These are phyloP conservation scores for Ajuga chamaepitys DNA, from an alignment of 257 asterid species.

Conservation along the genomic window DNA sequence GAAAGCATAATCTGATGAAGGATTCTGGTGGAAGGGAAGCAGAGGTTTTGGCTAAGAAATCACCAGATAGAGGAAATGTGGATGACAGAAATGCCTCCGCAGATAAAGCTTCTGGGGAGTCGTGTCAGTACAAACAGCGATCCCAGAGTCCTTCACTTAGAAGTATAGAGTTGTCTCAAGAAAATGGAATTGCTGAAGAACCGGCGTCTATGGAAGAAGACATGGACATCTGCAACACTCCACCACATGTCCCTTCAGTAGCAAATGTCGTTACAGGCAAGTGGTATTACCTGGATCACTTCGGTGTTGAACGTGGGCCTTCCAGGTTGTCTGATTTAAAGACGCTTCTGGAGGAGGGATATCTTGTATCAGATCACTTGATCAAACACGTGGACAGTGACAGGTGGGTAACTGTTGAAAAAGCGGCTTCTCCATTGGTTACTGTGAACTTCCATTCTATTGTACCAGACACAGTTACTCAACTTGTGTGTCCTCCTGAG, in stretches of 20 bases:
- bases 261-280: constrained; percentile 60
- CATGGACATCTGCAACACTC: constrained; percentile 97
- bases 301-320: constrained; percentile 84
- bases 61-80: constrained; percentile 38
- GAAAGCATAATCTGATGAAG: constrained; percentile 42
- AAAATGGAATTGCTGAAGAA: constrained; percentile 58
- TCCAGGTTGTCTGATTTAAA: constrained; percentile 69
- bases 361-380: constrained; percentile 84
- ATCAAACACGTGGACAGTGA: constrained; percentile 73
- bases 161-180: constrained; percentile 42
- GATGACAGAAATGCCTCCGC: constrained; percentile 31
- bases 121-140: constrained; percentile 25
- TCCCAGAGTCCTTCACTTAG: constrained; percentile 31
- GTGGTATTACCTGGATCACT: constrained; percentile 82
- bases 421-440: constrained; percentile 83
- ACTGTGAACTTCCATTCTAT: constrained; percentile 52
- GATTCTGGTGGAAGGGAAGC: constrained; percentile 43
- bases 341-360: constrained; percentile 73
- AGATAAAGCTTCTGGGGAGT: constrained; percentile 27
- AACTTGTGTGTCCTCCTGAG: constrained; percentile 92
- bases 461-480: constrained; percentile 78
- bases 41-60: constrained; percentile 33
- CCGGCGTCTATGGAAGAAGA: constrained; percentile 94
- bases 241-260: constrained; percentile 74
- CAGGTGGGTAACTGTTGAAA: constrained; percentile 97